A percentile compares a stretch with the other conserved stretches of the same genome.
These are phyloP conservation scores for Papilionanthe hybrid DNA, from an alignment of 116 monocot genomes.

Conservation along the genomic window DNA sequence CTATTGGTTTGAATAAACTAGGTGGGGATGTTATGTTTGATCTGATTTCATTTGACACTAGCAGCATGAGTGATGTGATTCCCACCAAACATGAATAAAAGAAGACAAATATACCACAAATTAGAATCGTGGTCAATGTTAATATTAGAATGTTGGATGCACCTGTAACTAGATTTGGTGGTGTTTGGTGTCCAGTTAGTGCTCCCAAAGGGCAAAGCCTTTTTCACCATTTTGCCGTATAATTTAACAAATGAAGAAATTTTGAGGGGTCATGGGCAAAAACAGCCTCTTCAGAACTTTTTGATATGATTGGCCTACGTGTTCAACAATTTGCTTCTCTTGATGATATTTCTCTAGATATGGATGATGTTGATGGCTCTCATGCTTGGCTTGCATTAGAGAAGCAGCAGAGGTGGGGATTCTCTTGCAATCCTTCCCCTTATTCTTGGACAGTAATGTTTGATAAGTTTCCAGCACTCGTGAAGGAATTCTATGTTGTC, in stretches of 20 bases:
- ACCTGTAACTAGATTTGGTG: constrained; percentile 42
- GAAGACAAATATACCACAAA: constrained; percentile 64
- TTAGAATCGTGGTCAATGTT: constrained; percentile 71
- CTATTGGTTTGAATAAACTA: constrained; percentile 25
- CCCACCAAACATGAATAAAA: constrained; percentile 46
- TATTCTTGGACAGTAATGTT: too few relatives aligned
- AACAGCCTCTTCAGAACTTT: constrained; percentile 69
- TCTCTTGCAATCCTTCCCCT: constrained; percentile 74
- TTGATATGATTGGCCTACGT: constrained; percentile 64
- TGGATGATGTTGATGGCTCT: constrained; percentile 65
- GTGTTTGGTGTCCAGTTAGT: constrained; percentile 90
- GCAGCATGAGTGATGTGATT: constrained; percentile 20
- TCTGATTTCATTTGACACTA: constrained; percentile 27
- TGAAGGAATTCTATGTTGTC: too few relatives aligned
- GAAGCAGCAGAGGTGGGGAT: constrained; percentile 77
- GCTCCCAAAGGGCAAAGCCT: constrained; percentile 52
- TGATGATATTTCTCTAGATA: constrained; percentile 83
- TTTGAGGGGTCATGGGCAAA: constrained; percentile 25
- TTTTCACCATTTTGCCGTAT: constrained; percentile 26
- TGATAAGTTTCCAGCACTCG: too few relatives aligned
- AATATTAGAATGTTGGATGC: constrained; percentile 53
- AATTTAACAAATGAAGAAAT: constrained; percentile 41
- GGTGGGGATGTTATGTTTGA: constrained; percentile 26
- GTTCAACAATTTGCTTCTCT: constrained; percentile 89
- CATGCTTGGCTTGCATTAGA: constrained; percentile 77